Percentiles rank a stretch among this genome's conserved stretches.
phyloP scores from a whole-genome alignment of 805 yeast genomes.

The Zygosaccharomyces bailii region DNA sequence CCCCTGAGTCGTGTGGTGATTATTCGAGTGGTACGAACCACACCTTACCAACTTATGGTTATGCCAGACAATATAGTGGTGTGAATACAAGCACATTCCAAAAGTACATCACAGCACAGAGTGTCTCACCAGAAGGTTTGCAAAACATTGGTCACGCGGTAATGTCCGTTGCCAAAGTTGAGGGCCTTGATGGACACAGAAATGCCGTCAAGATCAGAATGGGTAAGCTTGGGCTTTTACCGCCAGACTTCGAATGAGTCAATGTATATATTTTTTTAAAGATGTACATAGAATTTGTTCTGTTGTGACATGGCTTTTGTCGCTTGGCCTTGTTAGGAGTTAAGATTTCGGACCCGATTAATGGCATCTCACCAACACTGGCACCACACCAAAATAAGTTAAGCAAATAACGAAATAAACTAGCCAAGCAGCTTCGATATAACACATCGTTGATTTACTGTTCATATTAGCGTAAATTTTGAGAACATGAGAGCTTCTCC shows the following conservation, averaged over 20 bases:
- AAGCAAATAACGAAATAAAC: neutral
- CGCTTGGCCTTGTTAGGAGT: neutral
- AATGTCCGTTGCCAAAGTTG: conserved; percentile 91
- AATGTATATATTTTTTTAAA: neutral
- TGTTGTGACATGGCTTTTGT: neutral
- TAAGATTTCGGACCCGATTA: neutral
- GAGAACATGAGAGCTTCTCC: conserved; percentile 1
- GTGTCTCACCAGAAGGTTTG: conserved; percentile 80
- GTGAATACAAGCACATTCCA: conserved; percentile 95
- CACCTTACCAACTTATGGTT: conserved; percentile 97
- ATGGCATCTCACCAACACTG: neutral
- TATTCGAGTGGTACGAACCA: conserved; percentile 98
- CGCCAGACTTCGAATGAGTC: conserved; percentile 31
- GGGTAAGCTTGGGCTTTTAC: conserved; percentile 66
- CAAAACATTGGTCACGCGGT: conserved; percentile 92
- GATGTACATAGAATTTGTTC: conserved; percentile 1
- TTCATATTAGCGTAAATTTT: neutral
- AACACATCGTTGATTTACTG: neutral
- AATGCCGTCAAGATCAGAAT: conserved; percentile 94
- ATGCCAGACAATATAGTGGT: conserved; percentile 96
- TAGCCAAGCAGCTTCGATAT: neutral
- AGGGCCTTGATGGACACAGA: conserved; percentile 96
- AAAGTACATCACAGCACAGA: conserved; percentile 92
- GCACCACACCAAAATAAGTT: neutral
- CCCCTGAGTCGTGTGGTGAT: conserved; percentile 98